Percentiles rank a stretch among this genome's conserved stretches.
Evolutionary conservation across 2,329 filamentous ascomycete genomes (phyloP).

Genomic region (Myriosclerotinia scirpicola): DNA sequence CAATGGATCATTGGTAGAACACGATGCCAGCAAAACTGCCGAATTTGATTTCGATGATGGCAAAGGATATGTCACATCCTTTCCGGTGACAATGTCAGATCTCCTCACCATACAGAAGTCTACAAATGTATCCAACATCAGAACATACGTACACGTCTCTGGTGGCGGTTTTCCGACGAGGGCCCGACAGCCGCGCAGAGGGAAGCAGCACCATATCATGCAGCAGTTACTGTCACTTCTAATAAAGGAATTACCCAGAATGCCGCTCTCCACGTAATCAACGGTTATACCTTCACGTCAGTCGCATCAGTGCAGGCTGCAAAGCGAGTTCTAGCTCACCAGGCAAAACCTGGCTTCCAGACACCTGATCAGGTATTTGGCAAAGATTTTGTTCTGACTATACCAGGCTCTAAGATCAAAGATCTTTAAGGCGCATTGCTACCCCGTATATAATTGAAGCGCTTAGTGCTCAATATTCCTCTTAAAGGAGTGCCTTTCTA

Average conservation of each 20-base stretch:
- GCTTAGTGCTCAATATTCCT: no score
- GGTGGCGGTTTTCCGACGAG: background rate
- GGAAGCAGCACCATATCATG: constrained; percentile 2
- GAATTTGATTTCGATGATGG: background rate
- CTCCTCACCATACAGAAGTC: constrained; percentile 3
- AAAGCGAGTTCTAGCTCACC: background rate
- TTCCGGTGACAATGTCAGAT: constrained; percentile 1
- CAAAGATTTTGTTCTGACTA: background rate
- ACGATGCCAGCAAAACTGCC: background rate
- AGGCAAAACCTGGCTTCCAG: background rate
- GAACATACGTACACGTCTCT: constrained; percentile 2
- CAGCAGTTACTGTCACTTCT: background rate
- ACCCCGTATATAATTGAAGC: no score
- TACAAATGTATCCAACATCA: constrained; percentile 6
- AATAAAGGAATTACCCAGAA: background rate
- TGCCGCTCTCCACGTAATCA: constrained; percentile 2
- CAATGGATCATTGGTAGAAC: background rate
- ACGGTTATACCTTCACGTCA: constrained; percentile 4
- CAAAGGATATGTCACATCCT: background rate
- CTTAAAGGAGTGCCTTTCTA: no score
- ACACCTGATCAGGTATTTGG: constrained; percentile 2
- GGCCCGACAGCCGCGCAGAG: constrained; percentile 1
- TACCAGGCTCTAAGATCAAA: background rate
- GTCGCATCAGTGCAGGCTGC: constrained; percentile 1
- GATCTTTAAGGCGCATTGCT: background rate